Evolutionary conservation across 140 eudicot genomes (phyloP).

Genomic region (Cichorium intybus): DNA sequence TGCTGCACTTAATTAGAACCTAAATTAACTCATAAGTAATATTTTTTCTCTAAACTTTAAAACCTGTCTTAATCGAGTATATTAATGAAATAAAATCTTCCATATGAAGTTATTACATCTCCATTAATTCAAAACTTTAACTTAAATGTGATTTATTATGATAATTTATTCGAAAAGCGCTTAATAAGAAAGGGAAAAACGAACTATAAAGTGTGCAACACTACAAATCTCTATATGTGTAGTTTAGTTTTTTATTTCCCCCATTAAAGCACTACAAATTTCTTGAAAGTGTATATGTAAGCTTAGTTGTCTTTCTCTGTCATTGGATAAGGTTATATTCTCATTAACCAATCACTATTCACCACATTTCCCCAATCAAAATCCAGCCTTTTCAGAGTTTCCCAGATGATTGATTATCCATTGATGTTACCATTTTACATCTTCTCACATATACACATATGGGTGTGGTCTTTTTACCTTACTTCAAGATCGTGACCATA

Average conservation of each 20-base stretch:
- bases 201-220: background rate
- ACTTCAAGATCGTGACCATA: constrained; percentile 19
- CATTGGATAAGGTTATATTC: constrained; percentile 51
- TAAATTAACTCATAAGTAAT: too few species aligned
- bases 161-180: too few species aligned
- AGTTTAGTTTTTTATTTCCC: background rate
- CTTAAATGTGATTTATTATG: background rate
- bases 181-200: background rate
- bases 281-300: constrained; percentile 14
- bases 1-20: too few species aligned
- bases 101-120: too few species aligned
- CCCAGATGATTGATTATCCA: constrained; percentile 31
- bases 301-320: constrained; percentile 30
- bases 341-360: constrained; percentile 39
- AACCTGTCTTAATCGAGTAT: too few species aligned
- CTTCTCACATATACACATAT: constrained; percentile 26
- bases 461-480: constrained; percentile 8
- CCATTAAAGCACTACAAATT: constrained; percentile 19
- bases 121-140: too few species aligned
- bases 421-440: constrained; percentile 35
- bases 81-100: too few species aligned
- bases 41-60: too few species aligned
- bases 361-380: constrained; percentile 39
- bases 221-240: constrained; percentile 26
- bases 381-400: constrained; percentile 25